Evolutionary conservation across 116 monocot species (phyloP).

Genomic region (Posidonia oceanica): DNA sequence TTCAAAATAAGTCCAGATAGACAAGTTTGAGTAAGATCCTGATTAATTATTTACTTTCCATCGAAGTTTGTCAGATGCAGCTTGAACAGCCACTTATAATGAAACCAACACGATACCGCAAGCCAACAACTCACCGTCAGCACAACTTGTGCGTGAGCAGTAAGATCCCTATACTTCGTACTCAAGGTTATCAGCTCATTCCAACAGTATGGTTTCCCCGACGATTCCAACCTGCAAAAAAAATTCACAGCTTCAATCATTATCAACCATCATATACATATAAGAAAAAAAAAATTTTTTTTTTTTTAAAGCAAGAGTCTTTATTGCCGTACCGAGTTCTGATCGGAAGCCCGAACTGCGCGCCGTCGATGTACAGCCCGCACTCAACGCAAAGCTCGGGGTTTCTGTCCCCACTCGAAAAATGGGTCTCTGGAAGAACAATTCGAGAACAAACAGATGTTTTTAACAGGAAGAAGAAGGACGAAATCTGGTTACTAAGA

Average conservation of each 20-base stretch:
- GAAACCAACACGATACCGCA: neutral
- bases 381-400: conserved; percentile 85
- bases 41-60: no score
- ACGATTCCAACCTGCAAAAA: conserved; percentile 68
- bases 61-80: neutral
- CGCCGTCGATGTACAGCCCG: conserved; percentile 67
- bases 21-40: no score
- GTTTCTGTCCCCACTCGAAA: conserved; percentile 12
- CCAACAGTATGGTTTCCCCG: conserved; percentile 71
- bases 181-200: conserved; percentile 79
- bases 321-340: conserved; percentile 46
- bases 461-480: no score
- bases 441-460: no score
- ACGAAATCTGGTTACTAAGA: no score
- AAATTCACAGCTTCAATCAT: neutral
- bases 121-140: conserved; percentile 47
- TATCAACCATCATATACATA: neutral
- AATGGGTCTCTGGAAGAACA: conserved; percentile 16
- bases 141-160: conserved; percentile 72
- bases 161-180: conserved; percentile 88
- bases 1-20: no score
- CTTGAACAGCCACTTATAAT: neutral
- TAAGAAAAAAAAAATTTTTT: neutral
- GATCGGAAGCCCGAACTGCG: conserved; percentile 59
- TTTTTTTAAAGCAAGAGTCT: neutral